Percentiles rank a stretch among this genome's conserved stretches.
phyloP scores from a whole-genome alignment of 2,329 filamentous ascomycete species.

The Juglanconis sp. region DNA sequence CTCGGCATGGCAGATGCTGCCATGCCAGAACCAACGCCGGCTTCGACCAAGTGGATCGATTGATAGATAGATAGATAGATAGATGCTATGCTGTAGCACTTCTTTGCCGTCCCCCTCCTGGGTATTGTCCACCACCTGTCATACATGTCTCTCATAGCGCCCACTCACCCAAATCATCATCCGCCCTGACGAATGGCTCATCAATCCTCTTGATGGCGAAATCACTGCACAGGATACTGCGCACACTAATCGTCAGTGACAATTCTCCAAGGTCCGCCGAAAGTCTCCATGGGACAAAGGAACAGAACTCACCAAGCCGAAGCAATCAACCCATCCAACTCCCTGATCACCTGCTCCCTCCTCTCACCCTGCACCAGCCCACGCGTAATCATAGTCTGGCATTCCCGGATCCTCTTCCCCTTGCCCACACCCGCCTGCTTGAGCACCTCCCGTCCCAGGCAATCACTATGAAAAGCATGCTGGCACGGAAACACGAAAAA shows the following conservation, averaged over 20 bases:
- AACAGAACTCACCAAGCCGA: constrained; percentile 70
- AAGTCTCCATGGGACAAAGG: not conserved
- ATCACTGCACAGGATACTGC: constrained; percentile 87
- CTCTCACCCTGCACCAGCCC: constrained; percentile 67
- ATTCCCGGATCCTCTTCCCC: constrained; percentile 75
- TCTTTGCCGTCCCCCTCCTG: not conserved
- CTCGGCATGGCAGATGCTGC: not conserved
- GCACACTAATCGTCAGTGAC: not conserved
- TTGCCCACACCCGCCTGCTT: constrained; percentile 75
- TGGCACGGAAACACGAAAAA: constrained; percentile 99
- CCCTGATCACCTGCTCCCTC: constrained; percentile 78
- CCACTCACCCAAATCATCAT: constrained; percentile 80
- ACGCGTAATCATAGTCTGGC: constrained; percentile 79
- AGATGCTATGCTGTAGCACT: not conserved
- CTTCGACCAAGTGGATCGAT: not conserved
- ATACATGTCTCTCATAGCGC: constrained; percentile 34
- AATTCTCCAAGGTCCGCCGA: not conserved
- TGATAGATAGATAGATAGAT: no score
- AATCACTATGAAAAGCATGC: constrained; percentile 96
- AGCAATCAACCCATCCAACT: constrained; percentile 89
- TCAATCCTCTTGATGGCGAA: constrained; percentile 92
- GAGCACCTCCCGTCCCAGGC: constrained; percentile 79
- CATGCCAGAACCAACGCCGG: not conserved
- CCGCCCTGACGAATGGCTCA: constrained; percentile 77
- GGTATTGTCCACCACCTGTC: not conserved